These are phyloP conservation scores for Talaromyces proteolyticus DNA, from an alignment of 495 filamentous ascomycete species.

Conservation along the genomic window DNA sequence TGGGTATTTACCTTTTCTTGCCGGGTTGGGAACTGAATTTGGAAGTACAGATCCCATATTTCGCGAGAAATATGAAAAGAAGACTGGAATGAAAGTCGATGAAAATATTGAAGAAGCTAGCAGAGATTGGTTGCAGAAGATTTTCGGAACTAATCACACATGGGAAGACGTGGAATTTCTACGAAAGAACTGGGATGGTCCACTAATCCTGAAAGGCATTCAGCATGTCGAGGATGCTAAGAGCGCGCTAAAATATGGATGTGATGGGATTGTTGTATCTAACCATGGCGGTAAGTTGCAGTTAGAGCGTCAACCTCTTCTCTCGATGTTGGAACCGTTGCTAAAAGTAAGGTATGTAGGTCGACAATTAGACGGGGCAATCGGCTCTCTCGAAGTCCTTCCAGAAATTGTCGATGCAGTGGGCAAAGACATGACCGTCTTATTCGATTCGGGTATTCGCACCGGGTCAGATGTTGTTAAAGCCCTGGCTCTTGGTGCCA, in stretches of 20 bases:
- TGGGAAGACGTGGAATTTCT: conserved; percentile 55
- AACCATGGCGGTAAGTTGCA: conserved; percentile 47
- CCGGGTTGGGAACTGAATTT: conserved; percentile 35
- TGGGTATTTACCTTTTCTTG: conserved; percentile 47
- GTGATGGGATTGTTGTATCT: conserved; percentile 47
- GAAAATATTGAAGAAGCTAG: conserved; percentile 40
- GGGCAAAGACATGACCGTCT: conserved; percentile 47
- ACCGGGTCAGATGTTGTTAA: conserved; percentile 67
- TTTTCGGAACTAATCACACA: conserved; percentile 24
- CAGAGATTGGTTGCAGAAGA: conserved; percentile 35
- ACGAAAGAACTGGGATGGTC: conserved; percentile 54
- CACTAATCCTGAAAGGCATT: conserved; percentile 46
- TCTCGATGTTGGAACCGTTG: not conserved
- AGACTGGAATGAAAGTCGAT: conserved; percentile 39
- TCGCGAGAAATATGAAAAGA: conserved; percentile 44
- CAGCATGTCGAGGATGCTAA: conserved; percentile 46
- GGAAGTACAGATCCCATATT: conserved; percentile 58
- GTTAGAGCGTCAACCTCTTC: not conserved
- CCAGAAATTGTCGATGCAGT: conserved; percentile 57
- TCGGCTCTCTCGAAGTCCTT: conserved; percentile 58
- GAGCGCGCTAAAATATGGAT: conserved; percentile 37
- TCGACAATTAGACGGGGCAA: conserved; percentile 61
- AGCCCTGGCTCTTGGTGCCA: conserved; percentile 81
- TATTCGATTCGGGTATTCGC: conserved; percentile 62
- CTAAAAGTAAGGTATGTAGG: conserved; percentile 20